Evolutionary conservation across 768 basidiomycete species (phyloP), one percentile per base, ranked within the genome.

Genomic region (Suillus decipiens): DNA sequence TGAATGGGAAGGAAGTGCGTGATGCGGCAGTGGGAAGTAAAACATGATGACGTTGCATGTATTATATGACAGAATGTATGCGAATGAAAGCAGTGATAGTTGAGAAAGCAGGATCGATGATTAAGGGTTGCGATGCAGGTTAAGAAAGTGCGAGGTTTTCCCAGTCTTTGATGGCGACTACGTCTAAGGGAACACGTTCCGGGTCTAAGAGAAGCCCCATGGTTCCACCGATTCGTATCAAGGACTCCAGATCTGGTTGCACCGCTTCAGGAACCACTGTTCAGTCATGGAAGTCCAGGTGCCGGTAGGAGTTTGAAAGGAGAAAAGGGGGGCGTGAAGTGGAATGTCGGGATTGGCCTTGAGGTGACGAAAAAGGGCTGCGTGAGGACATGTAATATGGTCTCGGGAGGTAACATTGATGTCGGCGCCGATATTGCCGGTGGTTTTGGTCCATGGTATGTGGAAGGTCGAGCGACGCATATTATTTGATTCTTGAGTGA

Each of bases 401-500:
- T 37, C 39, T 6, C 59, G 34, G 3, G 54, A 68, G n/a, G 72
- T 74, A 31, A 77, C 51, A 2, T 71, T 65, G n/a, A 77, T 66
- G 31, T 72, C 66, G 0, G 74, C 74, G 5, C 79, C 73, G 0
- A 42, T 41, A 5, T 68, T 37, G 0, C 61, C 39, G 1, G 75
- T 76, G 0, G 75, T 75, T 60, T 80, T 79, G 0, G 76, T 73
- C 72, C 75, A 77, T 0, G 79, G 78, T 10, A 80, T 76, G 42
- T 73, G 74, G 33, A 67, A 70, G 6, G 66, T 63, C 14, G 69
- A 63, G 48, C 61, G 69, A 33, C 31, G 51, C 17, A 53, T 19
- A 33, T 33, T 19, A 10, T 53, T 33, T 19, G 51, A 53, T 17
- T 53, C 31, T 11, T 12, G 17, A 53, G 51, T 33, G 5, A 33